Evolutionary conservation across 2,329 filamentous ascomycete species (phyloP).

Genomic region (Talaromyces sp.): DNA sequence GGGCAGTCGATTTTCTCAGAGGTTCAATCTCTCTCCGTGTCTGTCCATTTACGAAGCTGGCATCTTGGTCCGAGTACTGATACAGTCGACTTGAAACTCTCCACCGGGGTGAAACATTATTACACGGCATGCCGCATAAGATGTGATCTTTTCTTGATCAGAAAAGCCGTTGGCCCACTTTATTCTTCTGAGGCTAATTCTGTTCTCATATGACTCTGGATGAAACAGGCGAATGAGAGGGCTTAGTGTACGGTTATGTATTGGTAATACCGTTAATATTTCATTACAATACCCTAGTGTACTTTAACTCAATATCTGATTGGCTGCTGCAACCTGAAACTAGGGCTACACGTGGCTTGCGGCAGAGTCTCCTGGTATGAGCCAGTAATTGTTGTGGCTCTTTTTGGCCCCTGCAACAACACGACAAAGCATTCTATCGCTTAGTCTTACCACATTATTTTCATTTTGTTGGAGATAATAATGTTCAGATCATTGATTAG

Average conservation of each 20-base stretch:
- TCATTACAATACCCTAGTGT: neutral
- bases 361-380: neutral
- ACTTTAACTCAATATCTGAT: conserved; percentile 22
- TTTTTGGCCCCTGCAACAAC: neutral
- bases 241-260: neutral
- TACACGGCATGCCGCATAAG: too few relatives aligned
- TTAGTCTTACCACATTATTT: neutral
- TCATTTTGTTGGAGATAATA: neutral
- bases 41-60: too few relatives aligned
- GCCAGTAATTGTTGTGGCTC: neutral
- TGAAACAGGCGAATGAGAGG: too few relatives aligned
- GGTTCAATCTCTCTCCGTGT: too few relatives aligned
- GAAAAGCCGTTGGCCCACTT: neutral
- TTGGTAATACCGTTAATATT: neutral
- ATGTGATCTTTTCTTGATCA: too few relatives aligned
- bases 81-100: too few relatives aligned
- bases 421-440: neutral
- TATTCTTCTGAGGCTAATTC: neutral
- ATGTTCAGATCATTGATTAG: neutral
- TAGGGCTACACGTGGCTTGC: conserved; percentile 3
- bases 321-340: neutral
- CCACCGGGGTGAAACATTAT: neutral
- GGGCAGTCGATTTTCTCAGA: too few relatives aligned
- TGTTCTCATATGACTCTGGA: neutral
- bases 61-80: too few relatives aligned